These are phyloP conservation scores for Heliamphora exappendiculata DNA, from an alignment of 148 eudicot species.

Conservation along the genomic window DNA sequence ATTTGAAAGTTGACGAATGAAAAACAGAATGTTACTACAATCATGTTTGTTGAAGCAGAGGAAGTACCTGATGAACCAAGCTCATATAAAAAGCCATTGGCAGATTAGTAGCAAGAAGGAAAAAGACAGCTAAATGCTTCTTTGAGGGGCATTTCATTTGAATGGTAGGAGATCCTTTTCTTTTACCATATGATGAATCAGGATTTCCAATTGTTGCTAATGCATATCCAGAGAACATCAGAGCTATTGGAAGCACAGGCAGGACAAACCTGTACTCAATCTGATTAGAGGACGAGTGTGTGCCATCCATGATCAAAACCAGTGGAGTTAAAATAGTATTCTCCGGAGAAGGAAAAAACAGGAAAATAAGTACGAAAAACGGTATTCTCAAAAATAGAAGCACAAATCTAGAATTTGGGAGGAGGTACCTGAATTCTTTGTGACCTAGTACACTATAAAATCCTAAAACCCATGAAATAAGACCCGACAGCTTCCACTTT, in stretches of 20 bases:
- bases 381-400: neutral
- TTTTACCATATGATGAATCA: conserved; percentile 29
- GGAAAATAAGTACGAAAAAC: neutral
- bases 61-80: conserved; percentile 83
- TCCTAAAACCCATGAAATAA: conserved; percentile 75
- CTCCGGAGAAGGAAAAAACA: neutral
- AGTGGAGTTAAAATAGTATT: neutral
- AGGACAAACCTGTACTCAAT: conserved; percentile 75
- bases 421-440: conserved; percentile 86
- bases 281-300: conserved; percentile 8
- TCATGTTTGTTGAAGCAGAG: conserved; percentile 6
- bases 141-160: conserved; percentile 36
- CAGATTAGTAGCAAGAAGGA: conserved; percentile 72
- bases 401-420: neutral
- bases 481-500: conserved; percentile 76
- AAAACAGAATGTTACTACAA: conserved; percentile 1
- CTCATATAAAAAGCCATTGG: conserved; percentile 97
- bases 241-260: conserved; percentile 88
- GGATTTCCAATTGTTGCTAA: conserved; percentile 46
- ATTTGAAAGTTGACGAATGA: neutral
- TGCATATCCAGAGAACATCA: conserved; percentile 71
- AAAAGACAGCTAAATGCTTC: conserved; percentile 39
- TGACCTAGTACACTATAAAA: conserved; percentile 88
- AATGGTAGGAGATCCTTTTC: conserved; percentile 23
- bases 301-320: neutral